Evolutionary conservation across 495 filamentous ascomycete genomes (phyloP).

Genomic region (Neurospora sp.): DNA sequence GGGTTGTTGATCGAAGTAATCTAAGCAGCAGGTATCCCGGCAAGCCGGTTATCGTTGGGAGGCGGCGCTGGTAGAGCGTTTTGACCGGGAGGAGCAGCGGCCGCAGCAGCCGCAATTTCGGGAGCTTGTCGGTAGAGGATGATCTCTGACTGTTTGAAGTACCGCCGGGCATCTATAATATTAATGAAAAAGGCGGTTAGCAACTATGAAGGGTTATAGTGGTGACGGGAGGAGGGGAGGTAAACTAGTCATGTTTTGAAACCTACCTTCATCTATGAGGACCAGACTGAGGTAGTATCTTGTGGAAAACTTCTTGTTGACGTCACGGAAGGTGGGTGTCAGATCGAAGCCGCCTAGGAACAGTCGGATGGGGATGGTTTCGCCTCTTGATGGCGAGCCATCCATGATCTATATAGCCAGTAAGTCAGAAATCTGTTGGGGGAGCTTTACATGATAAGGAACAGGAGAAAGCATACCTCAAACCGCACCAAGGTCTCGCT

Average conservation of each 20-base stretch:
- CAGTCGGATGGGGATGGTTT: constrained; percentile 95
- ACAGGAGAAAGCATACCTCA: constrained; percentile 50
- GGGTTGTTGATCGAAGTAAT: not conserved
- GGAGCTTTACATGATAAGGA: not conserved
- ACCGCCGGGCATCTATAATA: constrained; percentile 73
- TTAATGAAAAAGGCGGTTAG: not conserved
- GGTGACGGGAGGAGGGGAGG: not conserved
- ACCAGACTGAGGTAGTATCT: constrained; percentile 96
- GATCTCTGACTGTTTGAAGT: constrained; percentile 99
- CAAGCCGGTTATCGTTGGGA: not conserved
- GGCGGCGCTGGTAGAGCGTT: constrained; percentile 16
- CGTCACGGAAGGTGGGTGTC: constrained; percentile 96
- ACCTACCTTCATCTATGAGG: constrained; percentile 85
- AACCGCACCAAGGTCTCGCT: constrained; percentile 97
- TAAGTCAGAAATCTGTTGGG: constrained; percentile 1
- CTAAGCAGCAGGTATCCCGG: not conserved
- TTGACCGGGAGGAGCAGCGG: constrained; percentile 1
- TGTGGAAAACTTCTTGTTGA: constrained; percentile 99
- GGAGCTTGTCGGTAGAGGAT: constrained; percentile 93
- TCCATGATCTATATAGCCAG: constrained; percentile 78
- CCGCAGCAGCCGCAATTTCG: constrained; percentile 35
- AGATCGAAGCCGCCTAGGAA: constrained; percentile 98
- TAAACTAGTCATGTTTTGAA: not conserved
- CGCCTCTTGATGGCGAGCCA: constrained; percentile 90
- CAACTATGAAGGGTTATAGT: not conserved